These are phyloP conservation scores for Pseudogymnoascus sp. DNA, from an alignment of 2,329 filamentous ascomycete genomes.

Conservation along the genomic window DNA sequence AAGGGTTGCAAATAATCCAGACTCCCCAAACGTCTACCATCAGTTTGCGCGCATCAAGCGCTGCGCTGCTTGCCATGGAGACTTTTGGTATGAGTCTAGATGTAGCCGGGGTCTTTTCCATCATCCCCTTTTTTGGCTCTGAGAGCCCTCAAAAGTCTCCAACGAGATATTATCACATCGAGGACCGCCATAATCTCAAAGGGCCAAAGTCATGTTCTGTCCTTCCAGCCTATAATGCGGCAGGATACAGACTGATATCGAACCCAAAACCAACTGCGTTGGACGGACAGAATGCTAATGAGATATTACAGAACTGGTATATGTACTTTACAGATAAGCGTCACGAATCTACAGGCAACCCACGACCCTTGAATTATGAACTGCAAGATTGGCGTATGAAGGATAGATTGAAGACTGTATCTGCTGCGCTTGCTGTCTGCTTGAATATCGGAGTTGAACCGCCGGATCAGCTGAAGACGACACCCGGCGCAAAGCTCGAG, in stretches of 20 bases:
- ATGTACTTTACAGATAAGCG: slow-evolving; percentile 99
- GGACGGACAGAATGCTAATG: slow-evolving; percentile 15
- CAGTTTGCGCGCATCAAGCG: slow-evolving; percentile 1
- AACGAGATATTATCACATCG: neutral
- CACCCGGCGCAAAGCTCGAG: slow-evolving; percentile 85
- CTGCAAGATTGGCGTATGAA: slow-evolving; percentile 96
- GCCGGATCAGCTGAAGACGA: slow-evolving; percentile 93
- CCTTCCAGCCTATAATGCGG: neutral
- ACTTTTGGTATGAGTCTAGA: neutral
- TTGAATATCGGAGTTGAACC: slow-evolving; percentile 97
- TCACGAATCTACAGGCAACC: slow-evolving; percentile 87
- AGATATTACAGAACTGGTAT: slow-evolving; percentile 74
- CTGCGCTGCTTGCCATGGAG: neutral
- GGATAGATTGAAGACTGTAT: slow-evolving; percentile 92
- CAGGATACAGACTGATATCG: neutral
- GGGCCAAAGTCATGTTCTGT: neutral
- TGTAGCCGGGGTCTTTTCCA: neutral
- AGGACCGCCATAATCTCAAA: neutral
- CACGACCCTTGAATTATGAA: slow-evolving; percentile 57
- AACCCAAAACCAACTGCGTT: neutral
- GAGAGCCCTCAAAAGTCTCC: neutral
- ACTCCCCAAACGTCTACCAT: neutral
- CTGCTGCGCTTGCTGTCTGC: slow-evolving; percentile 86
- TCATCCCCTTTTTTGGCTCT: neutral
- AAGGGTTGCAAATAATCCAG: neutral